Percentiles rank a stretch among this genome's conserved stretches.
These are phyloP conservation scores for Aspergillus ellipticus DNA, from an alignment of 495 filamentous ascomycete genomes.

Conservation along the genomic window DNA sequence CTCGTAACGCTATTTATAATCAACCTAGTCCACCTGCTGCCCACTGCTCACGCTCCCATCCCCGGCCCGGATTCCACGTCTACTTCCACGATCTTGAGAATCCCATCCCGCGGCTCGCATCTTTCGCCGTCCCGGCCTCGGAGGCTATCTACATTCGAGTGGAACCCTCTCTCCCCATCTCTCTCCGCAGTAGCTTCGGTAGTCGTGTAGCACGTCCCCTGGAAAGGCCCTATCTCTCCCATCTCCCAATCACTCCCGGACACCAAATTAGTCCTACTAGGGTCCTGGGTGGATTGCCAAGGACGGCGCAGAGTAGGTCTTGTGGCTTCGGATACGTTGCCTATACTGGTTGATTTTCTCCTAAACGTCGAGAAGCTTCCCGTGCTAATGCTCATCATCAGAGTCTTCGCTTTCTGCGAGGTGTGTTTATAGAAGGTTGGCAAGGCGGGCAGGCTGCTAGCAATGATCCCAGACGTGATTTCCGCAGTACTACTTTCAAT, in stretches of 20 bases:
- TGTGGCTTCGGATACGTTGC: background rate
- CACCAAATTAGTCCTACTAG: background rate
- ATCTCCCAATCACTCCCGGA: constrained; percentile 1
- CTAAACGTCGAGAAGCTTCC: background rate
- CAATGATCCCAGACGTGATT: constrained; percentile 22
- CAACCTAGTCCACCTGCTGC: no score
- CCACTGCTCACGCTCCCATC: background rate
- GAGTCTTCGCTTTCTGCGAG: constrained; percentile 11
- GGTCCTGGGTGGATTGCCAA: background rate
- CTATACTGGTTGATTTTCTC: background rate
- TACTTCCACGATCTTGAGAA: constrained; percentile 25
- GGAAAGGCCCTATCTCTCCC: constrained; percentile 8
- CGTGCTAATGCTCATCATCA: constrained; percentile 3
- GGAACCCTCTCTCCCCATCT: background rate
- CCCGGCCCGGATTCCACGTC: constrained; percentile 21
- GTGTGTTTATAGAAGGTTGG: constrained; percentile 17
- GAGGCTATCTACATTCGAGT: background rate
- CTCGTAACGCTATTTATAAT: no score
- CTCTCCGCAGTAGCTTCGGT: constrained; percentile 10
- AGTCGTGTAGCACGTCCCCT: constrained; percentile 9
- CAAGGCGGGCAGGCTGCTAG: constrained; percentile 20
- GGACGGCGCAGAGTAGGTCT: background rate
- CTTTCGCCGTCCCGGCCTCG: constrained; percentile 1
- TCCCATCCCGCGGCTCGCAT: constrained; percentile 10
- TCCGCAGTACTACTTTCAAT: constrained; percentile 15